Base-by-base conservation (phyloP, 2,329 filamentous ascomycete genomes). In the Alternaria sp. region DNA sequence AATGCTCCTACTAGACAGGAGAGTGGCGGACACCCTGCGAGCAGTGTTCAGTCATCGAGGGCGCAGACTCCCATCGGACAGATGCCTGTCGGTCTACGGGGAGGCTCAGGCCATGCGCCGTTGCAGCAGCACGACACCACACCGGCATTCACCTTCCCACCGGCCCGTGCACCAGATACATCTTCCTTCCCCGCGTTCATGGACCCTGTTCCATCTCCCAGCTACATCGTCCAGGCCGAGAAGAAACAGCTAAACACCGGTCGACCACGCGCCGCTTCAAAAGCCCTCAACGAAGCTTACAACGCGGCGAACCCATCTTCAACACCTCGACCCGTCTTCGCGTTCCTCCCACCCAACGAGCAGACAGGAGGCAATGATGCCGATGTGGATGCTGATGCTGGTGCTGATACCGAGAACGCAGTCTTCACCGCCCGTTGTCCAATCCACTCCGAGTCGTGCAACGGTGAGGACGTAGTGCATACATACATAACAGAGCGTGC, bases 391-490 rank as follows among this genome's bases (percentile, higher is more conserved):
- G 28, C 26, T 30, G 36, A 10, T 17, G 15, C 7, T 32, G 26
- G 26, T n/a, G 17, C 21, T 5, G 40, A 40, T 11, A 21, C n/a
- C 3, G 26, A 10, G 12, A 23, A n/a, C 25, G 45, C 11, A 11
- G 26, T 19, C 0, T 52, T 45, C 47, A 36, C 36, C 6, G 49
- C 50, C 9, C 62, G 63, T 26, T 76, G 72, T 30, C 15, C 66
- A 1, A 6, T 76, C 1, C 72, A 76, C 47, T 67, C 63, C 0
- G 70, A 67, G 12, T 58, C 52, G 4, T 75, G 74, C 30, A 71
- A 72, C 44, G 74, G 71, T 4, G 54, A 62, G 11, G 54, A 57
- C 0, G 65, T 69, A 1, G 57, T 52, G 9, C 23, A 61, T 3
- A 28, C 43, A n/a, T 62, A 71, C 44, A 40, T 57, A 32, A 75